Percentiles rank a stretch among this genome's conserved stretches.
phyloP scores from a whole-genome alignment of 2,329 filamentous ascomycete species.

The Exophiala lecanii-corni region DNA sequence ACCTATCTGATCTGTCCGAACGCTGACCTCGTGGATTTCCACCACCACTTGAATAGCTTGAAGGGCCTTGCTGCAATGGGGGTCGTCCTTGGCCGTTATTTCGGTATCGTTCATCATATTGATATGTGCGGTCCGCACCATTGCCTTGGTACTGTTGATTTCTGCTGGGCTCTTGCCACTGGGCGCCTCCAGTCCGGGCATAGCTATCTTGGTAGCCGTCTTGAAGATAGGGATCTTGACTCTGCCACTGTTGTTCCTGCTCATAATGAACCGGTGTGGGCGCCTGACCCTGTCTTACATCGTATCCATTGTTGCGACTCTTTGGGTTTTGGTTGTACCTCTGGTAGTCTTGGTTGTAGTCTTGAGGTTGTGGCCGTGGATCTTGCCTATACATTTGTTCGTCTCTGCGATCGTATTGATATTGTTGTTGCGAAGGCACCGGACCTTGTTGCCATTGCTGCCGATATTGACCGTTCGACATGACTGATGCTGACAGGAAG shows the following conservation, averaged over 20 bases:
- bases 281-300: slow-evolving; percentile 2
- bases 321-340: slow-evolving; percentile 15
- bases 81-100: slow-evolving; percentile 15
- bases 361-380: slow-evolving; percentile 8
- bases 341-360: slow-evolving; percentile 17
- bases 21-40: slow-evolving; percentile 8
- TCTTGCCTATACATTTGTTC: slow-evolving; percentile 20
- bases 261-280: slow-evolving; percentile 7
- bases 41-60: slow-evolving; percentile 2
- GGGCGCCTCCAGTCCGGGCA: slow-evolving; percentile 2
- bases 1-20: slow-evolving; percentile 2
- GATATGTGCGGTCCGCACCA: slow-evolving; percentile 12
- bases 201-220: slow-evolving; percentile 12
- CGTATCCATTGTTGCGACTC: slow-evolving; percentile 12
- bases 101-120: slow-evolving; percentile 25
- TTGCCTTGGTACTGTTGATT: slow-evolving; percentile 12
- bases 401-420: slow-evolving; percentile 17
- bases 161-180: slow-evolving; percentile 6
- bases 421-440: slow-evolving; percentile 8
- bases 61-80: slow-evolving; percentile 8
- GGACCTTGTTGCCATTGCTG: slow-evolving; percentile 21
- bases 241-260: slow-evolving; percentile 16
- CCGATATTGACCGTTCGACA: slow-evolving; percentile 18
- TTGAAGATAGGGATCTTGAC: slow-evolving; percentile 17
- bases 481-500: slow-evolving; percentile 5